Percentiles rank a stretch among this genome's conserved stretches.
Conservation (phyloP, 352 stramenopile genomes). For the Phytophthora fragariaefolia region DNA sequence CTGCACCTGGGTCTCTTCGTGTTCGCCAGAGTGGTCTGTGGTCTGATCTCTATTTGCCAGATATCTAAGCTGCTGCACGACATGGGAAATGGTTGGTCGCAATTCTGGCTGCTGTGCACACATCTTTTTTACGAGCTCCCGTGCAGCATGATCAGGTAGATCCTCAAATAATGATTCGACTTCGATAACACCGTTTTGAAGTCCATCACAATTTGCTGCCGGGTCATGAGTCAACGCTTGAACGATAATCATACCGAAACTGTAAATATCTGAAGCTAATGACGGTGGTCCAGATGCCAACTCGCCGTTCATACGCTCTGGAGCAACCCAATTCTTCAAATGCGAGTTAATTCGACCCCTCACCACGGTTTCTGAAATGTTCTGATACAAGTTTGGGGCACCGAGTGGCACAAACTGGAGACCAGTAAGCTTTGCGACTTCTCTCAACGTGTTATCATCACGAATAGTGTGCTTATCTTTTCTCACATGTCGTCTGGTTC, state of each 20-base stretch:
- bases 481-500: background rate
- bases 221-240: constrained; percentile 7
- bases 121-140: constrained; percentile 39
- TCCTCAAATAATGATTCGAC: background rate
- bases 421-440: constrained; percentile 37
- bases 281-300: constrained; percentile 20
- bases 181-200: background rate
- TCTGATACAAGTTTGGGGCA: background rate
- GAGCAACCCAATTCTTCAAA: constrained; percentile 6
- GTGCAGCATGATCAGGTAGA: background rate
- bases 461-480: constrained; percentile 1
- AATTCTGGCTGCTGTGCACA: constrained; percentile 21
- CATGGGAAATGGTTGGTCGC: constrained; percentile 31
- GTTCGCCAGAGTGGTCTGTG: background rate
- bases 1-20: background rate
- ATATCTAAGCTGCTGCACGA: constrained; percentile 35
- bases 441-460: background rate
- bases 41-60: constrained; percentile 7
- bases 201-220: background rate
- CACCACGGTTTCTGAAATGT: background rate
- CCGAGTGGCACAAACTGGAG: constrained; percentile 18
- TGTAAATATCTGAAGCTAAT: constrained; percentile 37
- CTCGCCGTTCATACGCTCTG: constrained; percentile 13
- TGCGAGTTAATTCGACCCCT: constrained; percentile 1
- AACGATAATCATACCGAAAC: constrained; percentile 35